A percentile compares a stretch with the other conserved stretches of the same genome.
phyloP scores from a whole-genome alignment of 2,329 filamentous ascomycete species.

The Tolypocladium album region DNA sequence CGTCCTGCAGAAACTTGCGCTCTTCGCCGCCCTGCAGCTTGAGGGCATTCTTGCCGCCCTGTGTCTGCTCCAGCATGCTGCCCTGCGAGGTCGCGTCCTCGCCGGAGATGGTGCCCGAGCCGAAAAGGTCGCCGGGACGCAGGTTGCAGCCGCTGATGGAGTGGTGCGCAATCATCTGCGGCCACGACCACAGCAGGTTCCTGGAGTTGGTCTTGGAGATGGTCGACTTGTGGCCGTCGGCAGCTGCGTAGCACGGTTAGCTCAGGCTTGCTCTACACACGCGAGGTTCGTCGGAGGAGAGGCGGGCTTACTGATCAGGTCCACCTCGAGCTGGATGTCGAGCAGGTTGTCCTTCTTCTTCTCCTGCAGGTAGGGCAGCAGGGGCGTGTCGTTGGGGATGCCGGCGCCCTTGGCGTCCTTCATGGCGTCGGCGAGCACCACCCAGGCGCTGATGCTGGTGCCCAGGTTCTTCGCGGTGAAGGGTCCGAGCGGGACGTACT shows the following conservation, averaged over 20 bases:
- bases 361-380: constrained; percentile 44
- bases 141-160: constrained; percentile 68
- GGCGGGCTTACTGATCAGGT: constrained; percentile 23
- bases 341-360: constrained; percentile 24
- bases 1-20: constrained; percentile 63
- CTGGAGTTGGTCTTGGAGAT: constrained; percentile 22
- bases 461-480: constrained; percentile 52
- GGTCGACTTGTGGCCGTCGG: constrained; percentile 18
- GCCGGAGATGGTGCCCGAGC: constrained; percentile 67
- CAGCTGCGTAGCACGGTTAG: constrained; percentile 10
- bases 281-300: no score
- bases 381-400: constrained; percentile 20
- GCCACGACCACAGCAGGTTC: constrained; percentile 64
- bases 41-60: constrained; percentile 55
- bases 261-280: no score
- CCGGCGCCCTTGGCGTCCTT: constrained; percentile 14
- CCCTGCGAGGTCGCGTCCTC: constrained; percentile 53
- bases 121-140: constrained; percentile 63
- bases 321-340: constrained; percentile 26
- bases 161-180: constrained; percentile 78
- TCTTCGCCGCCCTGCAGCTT: constrained; percentile 53
- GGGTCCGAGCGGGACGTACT: constrained; percentile 52
- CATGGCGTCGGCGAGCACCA: constrained; percentile 49
- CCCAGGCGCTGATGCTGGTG: constrained; percentile 52
- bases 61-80: constrained; percentile 61